phyloP scores from a whole-genome alignment of 331 rosid species.

The Malus hybrid region DNA sequence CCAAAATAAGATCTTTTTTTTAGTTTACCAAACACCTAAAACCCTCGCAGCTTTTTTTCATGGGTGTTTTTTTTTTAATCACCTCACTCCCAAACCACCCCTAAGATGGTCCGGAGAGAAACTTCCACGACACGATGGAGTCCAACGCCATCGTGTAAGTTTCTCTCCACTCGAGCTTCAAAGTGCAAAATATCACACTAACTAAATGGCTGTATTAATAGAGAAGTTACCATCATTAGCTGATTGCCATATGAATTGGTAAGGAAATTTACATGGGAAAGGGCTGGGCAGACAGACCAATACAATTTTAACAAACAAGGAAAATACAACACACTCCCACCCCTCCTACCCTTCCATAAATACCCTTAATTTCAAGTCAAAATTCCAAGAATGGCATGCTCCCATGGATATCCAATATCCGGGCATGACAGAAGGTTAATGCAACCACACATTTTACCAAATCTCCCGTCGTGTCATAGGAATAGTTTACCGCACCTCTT shows the following conservation, averaged over 20 bases:
- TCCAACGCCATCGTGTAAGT: too few relatives aligned
- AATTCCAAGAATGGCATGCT: not conserved
- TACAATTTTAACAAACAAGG: not conserved
- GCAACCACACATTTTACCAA: not conserved
- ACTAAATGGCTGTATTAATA: not conserved
- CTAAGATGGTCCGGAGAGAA: not conserved
- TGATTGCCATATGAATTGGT: not conserved
- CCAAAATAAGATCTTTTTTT: too few relatives aligned
- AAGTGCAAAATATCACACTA: not conserved
- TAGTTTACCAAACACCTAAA: too few relatives aligned
- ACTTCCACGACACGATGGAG: too few relatives aligned
- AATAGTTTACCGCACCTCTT: constrained; percentile 1
- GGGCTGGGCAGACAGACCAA: not conserved
- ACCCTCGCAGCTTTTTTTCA: too few relatives aligned
- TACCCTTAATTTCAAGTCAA: not conserved
- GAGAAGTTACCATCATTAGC: not conserved
- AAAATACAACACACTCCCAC: not conserved
- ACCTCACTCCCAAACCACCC: too few relatives aligned
- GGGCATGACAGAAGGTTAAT: not conserved
- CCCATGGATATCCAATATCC: not conserved
- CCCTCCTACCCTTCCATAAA: constrained; percentile 1
- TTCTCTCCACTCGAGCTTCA: not conserved
- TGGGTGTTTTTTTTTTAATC: too few relatives aligned
- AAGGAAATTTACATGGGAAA: not conserved
- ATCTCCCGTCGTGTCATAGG: not conserved